phyloP scores from a whole-genome alignment of 495 filamentous ascomycete genomes.

The Hypoxylon fuscum region DNA sequence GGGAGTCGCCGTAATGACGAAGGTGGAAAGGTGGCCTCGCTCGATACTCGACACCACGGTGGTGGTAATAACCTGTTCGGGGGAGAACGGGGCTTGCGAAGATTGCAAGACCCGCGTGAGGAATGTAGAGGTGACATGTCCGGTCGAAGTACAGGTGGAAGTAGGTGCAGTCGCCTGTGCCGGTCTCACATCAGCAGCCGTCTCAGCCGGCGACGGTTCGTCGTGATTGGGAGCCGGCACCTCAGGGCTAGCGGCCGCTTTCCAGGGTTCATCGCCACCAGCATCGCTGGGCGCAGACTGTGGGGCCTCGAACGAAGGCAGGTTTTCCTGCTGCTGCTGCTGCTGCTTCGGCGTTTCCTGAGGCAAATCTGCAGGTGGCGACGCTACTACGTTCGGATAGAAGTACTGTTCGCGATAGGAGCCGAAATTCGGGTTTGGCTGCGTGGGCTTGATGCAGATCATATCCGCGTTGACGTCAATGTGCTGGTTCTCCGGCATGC shows the following conservation, averaged over 20 bases:
- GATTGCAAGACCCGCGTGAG: not conserved
- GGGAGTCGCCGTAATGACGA: not conserved
- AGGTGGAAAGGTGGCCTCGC: not conserved
- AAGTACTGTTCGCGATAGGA: constrained; percentile 29
- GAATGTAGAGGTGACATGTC: not conserved
- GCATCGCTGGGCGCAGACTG: constrained; percentile 29
- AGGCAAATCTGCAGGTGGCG: constrained; percentile 4
- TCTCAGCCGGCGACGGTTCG: not conserved
- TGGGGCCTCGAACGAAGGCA: constrained; percentile 3
- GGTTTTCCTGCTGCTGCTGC: constrained; percentile 44
- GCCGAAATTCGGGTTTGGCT: not conserved
- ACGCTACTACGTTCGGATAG: not conserved
- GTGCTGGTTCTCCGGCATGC: constrained; percentile 19
- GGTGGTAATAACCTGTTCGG: no score
- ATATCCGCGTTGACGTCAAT: constrained; percentile 25
- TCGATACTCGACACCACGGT: not conserved
- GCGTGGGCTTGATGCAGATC: constrained; percentile 38
- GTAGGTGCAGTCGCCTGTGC: constrained; percentile 5
- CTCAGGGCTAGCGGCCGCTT: not conserved
- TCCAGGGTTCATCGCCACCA: constrained; percentile 1
- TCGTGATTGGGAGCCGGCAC: not conserved
- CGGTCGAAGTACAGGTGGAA: not conserved
- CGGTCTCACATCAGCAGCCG: constrained; percentile 11
- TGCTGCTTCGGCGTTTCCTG: constrained; percentile 14
- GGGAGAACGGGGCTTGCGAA: not conserved